Percentiles rank a stretch among this genome's conserved stretches.
phyloP scores from a whole-genome alignment of 768 basidiomycete species.

The Lenzites betulinus region DNA sequence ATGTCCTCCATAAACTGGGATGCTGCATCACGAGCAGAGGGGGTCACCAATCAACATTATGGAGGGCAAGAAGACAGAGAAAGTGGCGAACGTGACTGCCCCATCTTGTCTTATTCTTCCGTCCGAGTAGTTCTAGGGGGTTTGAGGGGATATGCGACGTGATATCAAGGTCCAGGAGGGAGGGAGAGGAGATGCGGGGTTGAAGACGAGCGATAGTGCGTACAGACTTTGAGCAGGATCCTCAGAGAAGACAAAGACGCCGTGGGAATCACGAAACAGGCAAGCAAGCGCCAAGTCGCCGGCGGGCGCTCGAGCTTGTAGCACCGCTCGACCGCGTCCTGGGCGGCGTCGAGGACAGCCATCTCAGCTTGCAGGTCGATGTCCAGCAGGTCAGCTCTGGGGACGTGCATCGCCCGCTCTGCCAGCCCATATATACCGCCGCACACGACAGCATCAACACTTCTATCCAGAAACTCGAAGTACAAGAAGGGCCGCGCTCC shows the following conservation, averaged over 20 bases:
- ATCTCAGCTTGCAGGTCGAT: conserved; percentile 10
- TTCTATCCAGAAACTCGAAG: conserved; percentile 13
- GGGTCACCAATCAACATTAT: conserved; percentile 10
- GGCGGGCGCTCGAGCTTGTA: conserved; percentile 1
- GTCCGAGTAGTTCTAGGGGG: not conserved
- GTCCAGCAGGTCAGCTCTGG: conserved; percentile 5
- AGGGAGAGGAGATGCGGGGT: not conserved
- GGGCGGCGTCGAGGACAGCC: conserved; percentile 19
- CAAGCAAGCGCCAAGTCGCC: not conserved
- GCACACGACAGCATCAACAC: not conserved
- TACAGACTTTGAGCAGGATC: conserved; percentile 3
- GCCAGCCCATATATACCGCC: conserved; percentile 11
- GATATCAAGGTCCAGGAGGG: not conserved
- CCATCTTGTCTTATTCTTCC: conserved; percentile 51
- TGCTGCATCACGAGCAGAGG: conserved; percentile 42
- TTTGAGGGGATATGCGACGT: not conserved
- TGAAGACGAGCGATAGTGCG: conserved; percentile 8
- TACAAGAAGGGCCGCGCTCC: conserved; percentile 2
- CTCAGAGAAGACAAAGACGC: conserved; percentile 16
- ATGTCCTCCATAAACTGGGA: conserved; percentile 99
- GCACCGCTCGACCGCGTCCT: conserved; percentile 3
- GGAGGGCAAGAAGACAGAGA: not conserved
- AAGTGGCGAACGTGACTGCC: conserved; percentile 74
- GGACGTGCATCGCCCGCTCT: conserved; percentile 12
- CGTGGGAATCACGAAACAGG: conserved; percentile 19